Conservation (phyloP, 805 yeast species). For the Candida ortonii region DNA sequence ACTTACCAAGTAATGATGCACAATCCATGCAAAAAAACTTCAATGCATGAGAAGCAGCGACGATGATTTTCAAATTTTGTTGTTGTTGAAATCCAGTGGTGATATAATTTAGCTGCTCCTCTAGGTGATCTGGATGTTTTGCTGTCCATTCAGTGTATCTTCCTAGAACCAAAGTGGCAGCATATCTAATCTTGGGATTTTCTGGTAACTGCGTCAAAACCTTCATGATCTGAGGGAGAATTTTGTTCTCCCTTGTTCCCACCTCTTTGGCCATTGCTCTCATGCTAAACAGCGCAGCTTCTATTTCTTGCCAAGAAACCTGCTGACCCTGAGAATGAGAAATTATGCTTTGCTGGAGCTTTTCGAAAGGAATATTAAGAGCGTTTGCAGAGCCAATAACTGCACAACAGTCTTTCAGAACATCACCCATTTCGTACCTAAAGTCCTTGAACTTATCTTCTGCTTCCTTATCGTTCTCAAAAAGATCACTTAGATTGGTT, state of each 20-base stretch:
- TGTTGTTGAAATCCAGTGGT: slow-evolving; percentile 61
- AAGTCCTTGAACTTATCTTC: slow-evolving; percentile 93
- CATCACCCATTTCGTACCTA: slow-evolving; percentile 96
- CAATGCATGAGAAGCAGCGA: slow-evolving; percentile 90
- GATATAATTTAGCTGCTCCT: slow-evolving; percentile 80
- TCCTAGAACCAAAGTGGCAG: slow-evolving; percentile 92
- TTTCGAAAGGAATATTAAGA: slow-evolving; percentile 63
- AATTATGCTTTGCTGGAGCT: slow-evolving; percentile 43
- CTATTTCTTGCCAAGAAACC: slow-evolving; percentile 79
- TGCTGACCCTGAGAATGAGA: slow-evolving; percentile 34
- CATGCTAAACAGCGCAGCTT: slow-evolving; percentile 85
- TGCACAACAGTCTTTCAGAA: slow-evolving; percentile 91
- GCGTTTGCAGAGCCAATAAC: slow-evolving; percentile 79
- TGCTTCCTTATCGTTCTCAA: slow-evolving; percentile 68
- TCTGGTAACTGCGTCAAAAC: slow-evolving; percentile 70
- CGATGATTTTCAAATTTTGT: slow-evolving; percentile 47
- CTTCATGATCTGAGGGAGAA: slow-evolving; percentile 76
- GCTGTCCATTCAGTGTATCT: slow-evolving; percentile 95
- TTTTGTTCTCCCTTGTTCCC: slow-evolving; percentile 55
- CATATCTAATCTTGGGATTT: slow-evolving; percentile 82
- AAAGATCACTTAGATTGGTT: slow-evolving; percentile 43
- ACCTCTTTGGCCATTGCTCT: slow-evolving; percentile 95
- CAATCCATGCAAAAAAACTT: slow-evolving; percentile 96
- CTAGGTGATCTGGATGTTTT: slow-evolving; percentile 76
- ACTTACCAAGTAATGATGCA: slow-evolving; percentile 57